These are phyloP conservation scores for Tuber umbilicatum DNA, from an alignment of 495 filamentous ascomycete species.

Conservation along the genomic window DNA sequence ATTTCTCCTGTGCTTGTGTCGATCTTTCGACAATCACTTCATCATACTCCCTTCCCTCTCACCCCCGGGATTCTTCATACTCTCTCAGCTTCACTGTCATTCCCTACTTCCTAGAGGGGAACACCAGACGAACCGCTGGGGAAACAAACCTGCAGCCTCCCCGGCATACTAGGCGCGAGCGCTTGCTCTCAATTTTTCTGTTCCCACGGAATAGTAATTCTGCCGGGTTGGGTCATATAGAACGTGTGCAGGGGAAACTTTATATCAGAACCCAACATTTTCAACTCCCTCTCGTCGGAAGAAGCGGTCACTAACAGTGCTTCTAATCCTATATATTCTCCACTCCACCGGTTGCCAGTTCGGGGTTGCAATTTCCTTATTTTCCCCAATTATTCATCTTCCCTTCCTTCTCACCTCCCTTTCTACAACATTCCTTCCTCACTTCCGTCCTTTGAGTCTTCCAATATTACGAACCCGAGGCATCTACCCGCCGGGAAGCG, in stretches of 20 bases:
- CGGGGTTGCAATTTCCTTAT: neutral
- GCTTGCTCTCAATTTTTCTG: neutral
- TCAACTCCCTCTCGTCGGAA: neutral
- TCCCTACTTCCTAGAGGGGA: neutral
- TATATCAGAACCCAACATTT: neutral
- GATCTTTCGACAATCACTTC: neutral
- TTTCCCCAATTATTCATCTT: neutral
- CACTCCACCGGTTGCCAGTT: neutral
- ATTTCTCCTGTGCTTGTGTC: neutral
- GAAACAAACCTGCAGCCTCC: neutral
- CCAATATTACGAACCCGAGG: neutral
- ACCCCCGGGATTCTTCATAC: neutral
- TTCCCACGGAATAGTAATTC: neutral
- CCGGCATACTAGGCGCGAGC: neutral
- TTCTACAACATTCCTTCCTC: neutral
- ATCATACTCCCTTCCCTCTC: neutral
- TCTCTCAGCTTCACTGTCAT: neutral
- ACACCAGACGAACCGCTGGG: neutral
- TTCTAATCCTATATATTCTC: neutral
- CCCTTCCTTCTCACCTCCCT: neutral
- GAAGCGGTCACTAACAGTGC: neutral
- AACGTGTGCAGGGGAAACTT: neutral
- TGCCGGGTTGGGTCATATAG: neutral
- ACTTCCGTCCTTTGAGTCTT: neutral
- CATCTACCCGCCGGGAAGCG: neutral